phyloP scores from a whole-genome alignment of 192 early-diverging fungal species.

The Dissophora ornata region DNA sequence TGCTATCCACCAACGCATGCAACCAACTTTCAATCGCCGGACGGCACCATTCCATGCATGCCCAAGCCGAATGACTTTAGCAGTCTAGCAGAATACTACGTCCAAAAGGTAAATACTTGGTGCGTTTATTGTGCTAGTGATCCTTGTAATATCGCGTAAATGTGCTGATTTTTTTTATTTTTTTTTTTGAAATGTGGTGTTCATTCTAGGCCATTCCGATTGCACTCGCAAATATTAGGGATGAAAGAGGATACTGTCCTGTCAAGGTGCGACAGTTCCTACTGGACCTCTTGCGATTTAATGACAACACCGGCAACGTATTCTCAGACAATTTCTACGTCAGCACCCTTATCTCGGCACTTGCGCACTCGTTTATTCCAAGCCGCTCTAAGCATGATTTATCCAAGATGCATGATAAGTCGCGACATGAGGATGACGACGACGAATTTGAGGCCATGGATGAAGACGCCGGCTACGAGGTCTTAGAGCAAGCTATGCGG shows the following conservation, averaged over 20 bases:
- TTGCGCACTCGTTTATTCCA: constrained; percentile 75
- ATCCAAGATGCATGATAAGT: constrained; percentile 21
- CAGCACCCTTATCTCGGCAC: constrained; percentile 74
- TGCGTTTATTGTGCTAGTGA: neutral
- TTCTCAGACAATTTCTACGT: constrained; percentile 88
- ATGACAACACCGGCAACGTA: constrained; percentile 93
- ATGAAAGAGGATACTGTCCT: constrained; percentile 71
- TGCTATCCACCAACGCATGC: constrained; percentile 64
- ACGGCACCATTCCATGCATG: constrained; percentile 63
- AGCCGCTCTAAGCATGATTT: neutral
- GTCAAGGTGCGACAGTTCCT: constrained; percentile 72
- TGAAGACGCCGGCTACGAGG: constrained; percentile 55
- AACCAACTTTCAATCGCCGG: constrained; percentile 42
- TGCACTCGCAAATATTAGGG: constrained; percentile 80
- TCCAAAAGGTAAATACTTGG: constrained; percentile 71
- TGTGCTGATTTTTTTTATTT: no score
- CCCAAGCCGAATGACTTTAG: constrained; percentile 92
- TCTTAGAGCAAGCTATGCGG: constrained; percentile 64
- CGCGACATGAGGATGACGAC: constrained; percentile 41
- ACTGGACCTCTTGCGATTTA: constrained; percentile 84
- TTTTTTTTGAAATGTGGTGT: no score
- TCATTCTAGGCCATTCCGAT: constrained; percentile 70
- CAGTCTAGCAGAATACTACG: constrained; percentile 89
- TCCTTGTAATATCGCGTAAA: neutral
- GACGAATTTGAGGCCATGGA: constrained; percentile 50